Base-by-base conservation (phyloP, 2,329 filamentous ascomycete genomes). In the Dichotomopilus funicola region DNA sequence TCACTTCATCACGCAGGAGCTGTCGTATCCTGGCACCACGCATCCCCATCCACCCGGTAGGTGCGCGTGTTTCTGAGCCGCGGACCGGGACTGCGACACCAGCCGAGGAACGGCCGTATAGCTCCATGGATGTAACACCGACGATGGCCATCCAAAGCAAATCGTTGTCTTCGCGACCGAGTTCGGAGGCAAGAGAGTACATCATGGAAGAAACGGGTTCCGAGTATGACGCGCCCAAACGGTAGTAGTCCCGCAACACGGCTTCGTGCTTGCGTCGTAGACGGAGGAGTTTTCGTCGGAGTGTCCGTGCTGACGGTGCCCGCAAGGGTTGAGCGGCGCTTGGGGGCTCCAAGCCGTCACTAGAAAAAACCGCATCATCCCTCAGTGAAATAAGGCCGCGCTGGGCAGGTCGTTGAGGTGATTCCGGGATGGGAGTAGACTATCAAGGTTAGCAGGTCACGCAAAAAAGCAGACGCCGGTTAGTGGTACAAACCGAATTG, bases 121-220 rank as follows among this genome's bases (percentile, higher is more conserved):
- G 79, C 68, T 96, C 91, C 72, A 95, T 86, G 12, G 91, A 95
- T n/a, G 88, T 91, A 38, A 96, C 89, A 5, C 94, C 94, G 33
- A 99, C 89, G 65, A 97, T 96, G 5, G 91, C 85, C 56, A 96
- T 80, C 94, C 94, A 99, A 11, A 99, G 78, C 27, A 97, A 78
- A 65, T 99, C 91, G 65, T 97, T 99, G 70, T 97, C 92, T 76
- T 97, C 94, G 52, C 91, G 87, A 59, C 94, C 94, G 6, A 99
- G 82, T 67, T 97, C 94, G 1, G 91, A 96, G 1, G 92, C 94
- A 11, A 99, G 78, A 0, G 91, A 95, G 71, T 97, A 99, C 67
- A 96, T 82, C 74, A 97, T 86, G 0, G 91, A 95, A 0, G 91
- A 94, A 54, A 97, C 89, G 0, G 94, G 94, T 68, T 99, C 94